phyloP scores from a whole-genome alignment of 768 basidiomycete genomes.

The Roridomyces roridus region DNA sequence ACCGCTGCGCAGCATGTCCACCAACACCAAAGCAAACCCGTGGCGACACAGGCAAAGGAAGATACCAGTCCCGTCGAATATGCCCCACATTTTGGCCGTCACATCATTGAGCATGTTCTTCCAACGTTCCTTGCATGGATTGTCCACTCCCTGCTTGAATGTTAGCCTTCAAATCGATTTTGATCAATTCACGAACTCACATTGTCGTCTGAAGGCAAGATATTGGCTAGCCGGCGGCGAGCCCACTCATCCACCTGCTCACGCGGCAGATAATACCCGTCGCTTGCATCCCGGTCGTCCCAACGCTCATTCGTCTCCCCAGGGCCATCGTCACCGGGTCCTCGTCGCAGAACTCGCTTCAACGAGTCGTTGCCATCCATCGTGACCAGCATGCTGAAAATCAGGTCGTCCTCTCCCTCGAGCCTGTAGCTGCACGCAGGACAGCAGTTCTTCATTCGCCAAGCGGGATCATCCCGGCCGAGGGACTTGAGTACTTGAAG shows the following conservation, averaged over 20 bases:
- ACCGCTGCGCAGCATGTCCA: conserved; percentile 32
- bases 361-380: conserved; percentile 18
- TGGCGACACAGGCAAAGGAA: conserved; percentile 31
- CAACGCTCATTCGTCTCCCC: too few species aligned
- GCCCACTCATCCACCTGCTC: conserved; percentile 15
- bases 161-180: too few species aligned
- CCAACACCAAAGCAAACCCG: conserved; percentile 23
- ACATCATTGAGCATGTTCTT: too few species aligned
- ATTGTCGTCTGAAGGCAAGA: too few species aligned
- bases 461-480: neutral
- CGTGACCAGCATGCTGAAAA: conserved; percentile 1
- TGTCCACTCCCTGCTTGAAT: too few species aligned
- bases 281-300: too few species aligned
- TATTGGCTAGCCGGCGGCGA: too few species aligned
- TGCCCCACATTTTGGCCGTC: conserved; percentile 26
- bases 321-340: too few species aligned
- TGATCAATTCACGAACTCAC: too few species aligned
- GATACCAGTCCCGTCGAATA: conserved; percentile 30
- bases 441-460: conserved; percentile 10
- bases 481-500: neutral
- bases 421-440: conserved; percentile 18
- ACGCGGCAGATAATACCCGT: conserved; percentile 5
- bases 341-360: conserved; percentile 3
- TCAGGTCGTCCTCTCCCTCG: neutral
- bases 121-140: too few species aligned